Base-by-base conservation (phyloP, 345 rosid species). In the Populus davidiana region DNA sequence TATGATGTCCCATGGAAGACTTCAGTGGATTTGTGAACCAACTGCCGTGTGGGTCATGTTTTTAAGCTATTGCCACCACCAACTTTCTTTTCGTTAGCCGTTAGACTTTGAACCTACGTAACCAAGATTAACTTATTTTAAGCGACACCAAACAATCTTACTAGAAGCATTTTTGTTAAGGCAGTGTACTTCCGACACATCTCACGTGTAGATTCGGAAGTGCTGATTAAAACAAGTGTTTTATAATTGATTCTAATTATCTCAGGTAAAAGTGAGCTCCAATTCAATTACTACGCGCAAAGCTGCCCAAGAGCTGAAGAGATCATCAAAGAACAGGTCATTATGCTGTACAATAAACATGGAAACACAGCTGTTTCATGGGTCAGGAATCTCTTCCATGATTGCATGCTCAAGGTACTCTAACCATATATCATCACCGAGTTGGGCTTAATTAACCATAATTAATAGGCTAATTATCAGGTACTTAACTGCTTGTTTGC, bases 321-420 rank as follows among this genome's bases (percentile, higher is more conserved):
- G 38, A 89, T 93, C 69, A 84, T 93, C 82, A 90, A 88, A 77
- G 85, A 86, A 73, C 84, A 91, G 79, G 98, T 95, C 64, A 78
- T 67, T 68, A 82, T 75, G 1, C 90, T 95, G 39, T 93, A 93
- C 78, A 43, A 88, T n/a, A 82, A 88, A 63, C 96, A 93, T 69
- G 96, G 97, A 72, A 95, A 95, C 79, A 93, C 98, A 0, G 96
- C 98, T 17, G 90, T 95, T 35, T 92, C 97, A 7, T 95, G 96
- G 99, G 86, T 93, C 75, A 87, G 97, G 66, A 95, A 93, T 85
- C 93, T 95, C 84, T 95, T 95, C 84, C 98, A 93, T 65, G 97
- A 95, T 77, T 91, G 97, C 82, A 77, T 81, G 10, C 94, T 91
- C 25, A 78, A 89, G 86, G 93, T 92, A 80, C 2, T 8, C 8